phyloP scores from a whole-genome alignment of 2,329 filamentous ascomycete genomes.

The Incumbomyces lentus region DNA sequence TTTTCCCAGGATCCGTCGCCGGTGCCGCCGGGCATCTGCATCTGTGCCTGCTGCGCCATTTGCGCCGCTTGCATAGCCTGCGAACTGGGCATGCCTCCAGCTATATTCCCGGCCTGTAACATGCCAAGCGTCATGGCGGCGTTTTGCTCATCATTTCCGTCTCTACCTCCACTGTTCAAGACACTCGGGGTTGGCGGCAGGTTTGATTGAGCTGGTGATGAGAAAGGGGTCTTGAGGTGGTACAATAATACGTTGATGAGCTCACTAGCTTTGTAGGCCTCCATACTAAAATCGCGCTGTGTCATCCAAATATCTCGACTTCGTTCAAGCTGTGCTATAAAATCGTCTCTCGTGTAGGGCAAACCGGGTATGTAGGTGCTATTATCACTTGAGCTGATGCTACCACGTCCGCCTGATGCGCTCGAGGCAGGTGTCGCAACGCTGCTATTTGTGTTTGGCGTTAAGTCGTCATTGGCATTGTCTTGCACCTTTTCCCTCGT shows the following conservation, averaged over 20 bases:
- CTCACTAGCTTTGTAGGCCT: slow-evolving; percentile 76
- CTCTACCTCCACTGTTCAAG: slow-evolving; percentile 5
- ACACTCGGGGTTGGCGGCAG: slow-evolving; percentile 13
- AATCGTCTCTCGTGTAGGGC: slow-evolving; percentile 47
- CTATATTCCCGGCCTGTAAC: slow-evolving; percentile 52
- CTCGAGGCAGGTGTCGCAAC: slow-evolving; percentile 8
- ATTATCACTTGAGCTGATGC: slow-evolving; percentile 9
- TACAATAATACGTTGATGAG: slow-evolving; percentile 75
- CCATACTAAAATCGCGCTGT: slow-evolving; percentile 67
- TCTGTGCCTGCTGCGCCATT: slow-evolving; percentile 8
- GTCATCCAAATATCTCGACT: slow-evolving; percentile 72
- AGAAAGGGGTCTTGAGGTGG: slow-evolving; percentile 47
- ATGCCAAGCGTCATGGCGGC: slow-evolving; percentile 63
- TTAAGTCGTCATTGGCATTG: slow-evolving; percentile 36
- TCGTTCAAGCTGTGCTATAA: slow-evolving; percentile 63
- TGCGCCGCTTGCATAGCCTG: slow-evolving; percentile 20
- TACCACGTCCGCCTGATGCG: slow-evolving; percentile 4
- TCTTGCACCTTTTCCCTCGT: slow-evolving; percentile 28
- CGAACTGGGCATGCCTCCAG: slow-evolving; percentile 34
- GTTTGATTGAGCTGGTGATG: slow-evolving; percentile 13
- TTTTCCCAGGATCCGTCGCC: neutral
- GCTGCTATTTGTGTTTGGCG: slow-evolving; percentile 26
- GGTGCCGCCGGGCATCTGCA: neutral
- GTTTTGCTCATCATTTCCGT: slow-evolving; percentile 49
- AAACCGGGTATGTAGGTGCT: slow-evolving; percentile 14